These are phyloP conservation scores for Brettanomyces anomalus DNA, from an alignment of 805 yeast genomes.

Conservation along the genomic window DNA sequence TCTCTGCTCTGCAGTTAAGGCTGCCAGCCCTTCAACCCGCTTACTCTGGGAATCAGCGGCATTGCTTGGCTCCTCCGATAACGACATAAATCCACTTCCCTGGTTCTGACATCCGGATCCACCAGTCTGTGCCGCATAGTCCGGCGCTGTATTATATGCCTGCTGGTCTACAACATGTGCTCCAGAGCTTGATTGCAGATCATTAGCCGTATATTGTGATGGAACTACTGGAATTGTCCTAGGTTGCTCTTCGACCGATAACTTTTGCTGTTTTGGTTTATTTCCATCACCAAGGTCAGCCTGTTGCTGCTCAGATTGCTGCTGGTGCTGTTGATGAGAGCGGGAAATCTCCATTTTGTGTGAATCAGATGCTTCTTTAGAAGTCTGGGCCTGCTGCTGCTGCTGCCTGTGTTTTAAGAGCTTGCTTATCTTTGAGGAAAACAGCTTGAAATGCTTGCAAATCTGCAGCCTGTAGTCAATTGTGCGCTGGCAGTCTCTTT, in stretches of 20 bases:
- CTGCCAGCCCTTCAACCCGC: not conserved
- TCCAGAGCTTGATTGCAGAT: not conserved
- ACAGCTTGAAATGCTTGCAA: conserved; percentile 1
- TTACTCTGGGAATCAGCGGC: conserved; percentile 4
- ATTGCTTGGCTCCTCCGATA: conserved; percentile 1
- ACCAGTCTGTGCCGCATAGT: not conserved
- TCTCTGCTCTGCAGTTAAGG: conserved; percentile 20
- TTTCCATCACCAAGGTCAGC: too few relatives aligned
- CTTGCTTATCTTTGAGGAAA: conserved; percentile 1
- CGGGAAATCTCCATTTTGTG: not conserved
- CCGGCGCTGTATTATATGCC: not conserved
- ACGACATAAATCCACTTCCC: not conserved
- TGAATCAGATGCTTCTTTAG: conserved; percentile 1
- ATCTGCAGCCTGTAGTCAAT: too few relatives aligned
- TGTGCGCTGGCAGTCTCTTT: too few relatives aligned
- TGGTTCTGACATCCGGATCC: not conserved
- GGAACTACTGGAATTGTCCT: not conserved
- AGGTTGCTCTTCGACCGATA: not conserved
- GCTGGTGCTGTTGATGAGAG: conserved; percentile 4
- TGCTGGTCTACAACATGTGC: too few relatives aligned
- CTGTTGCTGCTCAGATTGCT: not conserved
- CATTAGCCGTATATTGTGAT: too few relatives aligned
- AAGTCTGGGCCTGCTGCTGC: conserved; percentile 8
- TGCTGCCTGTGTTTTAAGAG: conserved; percentile 3
- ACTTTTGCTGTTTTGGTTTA: not conserved